phyloP scores from a whole-genome alignment of 768 basidiomycete species.

The Daedaleopsis sinensis region DNA sequence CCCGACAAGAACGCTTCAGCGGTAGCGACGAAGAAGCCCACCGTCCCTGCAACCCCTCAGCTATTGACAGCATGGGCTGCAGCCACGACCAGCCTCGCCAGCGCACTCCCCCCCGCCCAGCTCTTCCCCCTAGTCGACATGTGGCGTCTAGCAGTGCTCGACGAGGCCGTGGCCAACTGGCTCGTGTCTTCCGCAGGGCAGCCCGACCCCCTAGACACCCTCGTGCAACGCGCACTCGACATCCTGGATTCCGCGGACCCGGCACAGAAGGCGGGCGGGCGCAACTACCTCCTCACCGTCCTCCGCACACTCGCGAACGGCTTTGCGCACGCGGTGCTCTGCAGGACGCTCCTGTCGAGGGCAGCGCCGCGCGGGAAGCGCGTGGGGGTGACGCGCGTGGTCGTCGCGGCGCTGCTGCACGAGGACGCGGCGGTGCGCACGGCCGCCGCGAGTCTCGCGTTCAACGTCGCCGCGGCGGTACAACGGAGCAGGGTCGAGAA shows the following conservation, averaged over 20 bases:
- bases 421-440: conserved; percentile 68
- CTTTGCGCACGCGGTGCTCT: conserved; percentile 50
- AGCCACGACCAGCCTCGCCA: conserved; percentile 45
- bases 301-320: conserved; percentile 72
- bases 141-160: conserved; percentile 78
- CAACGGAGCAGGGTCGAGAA: conserved; percentile 62
- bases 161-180: conserved; percentile 59
- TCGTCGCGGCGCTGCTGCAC: conserved; percentile 72
- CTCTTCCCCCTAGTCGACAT: conserved; percentile 85
- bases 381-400: conserved; percentile 48
- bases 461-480: conserved; percentile 69
- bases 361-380: conserved; percentile 24
- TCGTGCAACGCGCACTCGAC: conserved; percentile 49
- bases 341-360: conserved; percentile 43
- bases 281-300: conserved; percentile 65
- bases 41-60: conserved; percentile 36
- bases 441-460: conserved; percentile 81
- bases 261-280: conserved; percentile 31
- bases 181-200: conserved; percentile 32
- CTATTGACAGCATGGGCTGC: conserved; percentile 53
- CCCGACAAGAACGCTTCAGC: conserved; percentile 26
- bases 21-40: conserved; percentile 20
- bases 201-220: conserved; percentile 44
- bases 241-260: conserved; percentile 33
- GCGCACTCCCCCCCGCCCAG: conserved; percentile 51